Percentiles rank a stretch among this genome's conserved stretches.
These are phyloP conservation scores for Eragrostis nindensis DNA, from an alignment of 176 grass and related monocot species.

Conservation along the genomic window DNA sequence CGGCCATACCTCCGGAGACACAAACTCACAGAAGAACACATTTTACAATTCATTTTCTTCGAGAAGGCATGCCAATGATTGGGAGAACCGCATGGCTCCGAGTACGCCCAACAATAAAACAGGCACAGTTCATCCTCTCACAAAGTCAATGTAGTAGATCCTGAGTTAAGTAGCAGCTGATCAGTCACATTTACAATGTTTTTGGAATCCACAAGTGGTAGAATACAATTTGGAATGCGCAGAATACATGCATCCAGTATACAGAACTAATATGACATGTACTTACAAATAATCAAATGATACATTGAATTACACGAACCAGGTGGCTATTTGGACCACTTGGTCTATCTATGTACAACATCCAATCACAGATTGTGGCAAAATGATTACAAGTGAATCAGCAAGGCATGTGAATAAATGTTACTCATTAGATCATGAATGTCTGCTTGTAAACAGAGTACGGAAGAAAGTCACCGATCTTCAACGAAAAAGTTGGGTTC, in stretches of 20 bases:
- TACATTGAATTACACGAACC: conserved; percentile 33
- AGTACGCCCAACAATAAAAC: too few species aligned
- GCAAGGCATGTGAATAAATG: not conserved
- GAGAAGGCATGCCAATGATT: too few species aligned
- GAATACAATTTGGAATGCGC: conserved; percentile 22
- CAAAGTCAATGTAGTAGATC: not conserved
- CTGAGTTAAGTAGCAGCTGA: not conserved
- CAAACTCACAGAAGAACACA: too few species aligned
- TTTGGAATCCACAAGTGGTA: not conserved
- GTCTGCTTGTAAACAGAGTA: conserved; percentile 13
- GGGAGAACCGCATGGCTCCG: too few species aligned
- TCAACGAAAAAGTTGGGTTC: conserved; percentile 85
- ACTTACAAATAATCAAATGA: conserved; percentile 30
- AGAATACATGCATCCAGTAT: conserved; percentile 29
- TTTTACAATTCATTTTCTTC: too few species aligned
- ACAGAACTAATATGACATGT: conserved; percentile 13
- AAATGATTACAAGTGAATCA: not conserved
- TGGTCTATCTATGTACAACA: conserved; percentile 45
- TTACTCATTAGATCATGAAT: conserved; percentile 22
- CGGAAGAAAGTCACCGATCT: conserved; percentile 37
- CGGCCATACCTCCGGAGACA: too few species aligned
- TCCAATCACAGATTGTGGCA: conserved; percentile 28
- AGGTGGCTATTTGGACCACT: conserved; percentile 6
- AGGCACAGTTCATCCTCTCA: not conserved
- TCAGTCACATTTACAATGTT: conserved; percentile 32